These are phyloP conservation scores for Coffea humblotiana DNA, from an alignment of 305 asterid species.

Conservation along the genomic window DNA sequence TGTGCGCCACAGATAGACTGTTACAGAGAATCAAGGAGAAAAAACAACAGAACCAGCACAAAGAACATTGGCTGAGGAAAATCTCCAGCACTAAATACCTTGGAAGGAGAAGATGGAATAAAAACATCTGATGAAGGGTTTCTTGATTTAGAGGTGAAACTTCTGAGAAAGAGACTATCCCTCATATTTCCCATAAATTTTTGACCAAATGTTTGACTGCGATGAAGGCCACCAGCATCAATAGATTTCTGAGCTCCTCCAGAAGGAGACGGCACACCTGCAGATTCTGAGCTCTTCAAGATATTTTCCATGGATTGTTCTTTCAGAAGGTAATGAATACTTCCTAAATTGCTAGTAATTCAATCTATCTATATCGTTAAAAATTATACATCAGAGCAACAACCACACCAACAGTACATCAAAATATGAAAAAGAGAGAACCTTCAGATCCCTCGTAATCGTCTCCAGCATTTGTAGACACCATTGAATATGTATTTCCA, in stretches of 20 bases:
- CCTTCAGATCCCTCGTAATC: conserved; percentile 85
- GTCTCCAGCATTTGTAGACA: conserved; percentile 29
- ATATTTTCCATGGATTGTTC: conserved; percentile 17
- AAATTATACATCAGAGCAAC: conserved; percentile 1
- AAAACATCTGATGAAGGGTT: conserved; percentile 48
- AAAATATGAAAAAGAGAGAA: conserved; percentile 34
- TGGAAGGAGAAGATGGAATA: conserved; percentile 72
- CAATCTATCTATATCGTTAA: not conserved
- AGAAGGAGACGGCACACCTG: conserved; percentile 88
- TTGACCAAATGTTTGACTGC: conserved; percentile 93
- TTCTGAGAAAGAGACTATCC: conserved; percentile 84
- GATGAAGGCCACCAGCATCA: conserved; percentile 60
- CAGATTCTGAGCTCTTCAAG: conserved; percentile 21
- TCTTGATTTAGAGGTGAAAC: conserved; percentile 77
- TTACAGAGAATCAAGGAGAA: conserved; percentile 18
- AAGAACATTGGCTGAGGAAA: conserved; percentile 15
- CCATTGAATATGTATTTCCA: conserved; percentile 43
- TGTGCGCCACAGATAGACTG: no score
- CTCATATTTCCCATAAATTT: conserved; percentile 93
- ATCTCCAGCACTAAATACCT: conserved; percentile 49
- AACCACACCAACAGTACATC: conserved; percentile 19
- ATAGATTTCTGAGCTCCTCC: conserved; percentile 54
- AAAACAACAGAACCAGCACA: conserved; percentile 13
- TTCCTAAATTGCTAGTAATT: not conserved
- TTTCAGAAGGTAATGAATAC: not conserved